Conservation (phyloP, 805 yeast species). For the Metschnikowia similis region DNA sequence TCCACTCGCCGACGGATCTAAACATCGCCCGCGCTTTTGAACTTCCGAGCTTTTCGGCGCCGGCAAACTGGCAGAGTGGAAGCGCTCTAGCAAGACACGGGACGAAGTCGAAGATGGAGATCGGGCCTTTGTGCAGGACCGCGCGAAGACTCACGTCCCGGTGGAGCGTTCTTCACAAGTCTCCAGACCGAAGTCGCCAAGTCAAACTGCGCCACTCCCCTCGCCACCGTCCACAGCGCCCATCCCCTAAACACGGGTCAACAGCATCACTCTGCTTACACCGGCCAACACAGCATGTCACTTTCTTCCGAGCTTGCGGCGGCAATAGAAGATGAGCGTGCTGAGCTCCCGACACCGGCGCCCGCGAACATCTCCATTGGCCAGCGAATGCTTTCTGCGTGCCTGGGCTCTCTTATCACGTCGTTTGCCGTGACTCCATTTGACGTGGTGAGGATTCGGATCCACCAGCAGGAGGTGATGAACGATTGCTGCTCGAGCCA, state of each 20-base stretch:
- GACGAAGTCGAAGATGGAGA: not conserved
- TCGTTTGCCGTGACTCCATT: constrained; percentile 75
- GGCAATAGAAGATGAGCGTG: constrained; percentile 32
- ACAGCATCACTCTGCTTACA: not conserved
- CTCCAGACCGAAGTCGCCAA: not conserved
- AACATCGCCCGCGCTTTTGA: no score
- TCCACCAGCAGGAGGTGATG: constrained; percentile 72
- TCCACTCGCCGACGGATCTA: no score
- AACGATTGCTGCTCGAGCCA: constrained; percentile 7
- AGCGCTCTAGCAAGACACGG: no score
- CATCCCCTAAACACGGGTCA: no score
- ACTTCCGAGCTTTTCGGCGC: no score
- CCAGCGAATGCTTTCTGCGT: constrained; percentile 75
- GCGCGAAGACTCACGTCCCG: not conserved
- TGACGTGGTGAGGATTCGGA: constrained; percentile 72
- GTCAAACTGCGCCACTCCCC: no score
- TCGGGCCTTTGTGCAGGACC: not conserved
- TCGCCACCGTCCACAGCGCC: no score
- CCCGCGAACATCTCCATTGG: constrained; percentile 39
- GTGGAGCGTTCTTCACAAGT: not conserved
- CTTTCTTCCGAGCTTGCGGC: constrained; percentile 39
- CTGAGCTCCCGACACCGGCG: not conserved
- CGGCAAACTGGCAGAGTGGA: no score
- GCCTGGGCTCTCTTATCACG: constrained; percentile 69
- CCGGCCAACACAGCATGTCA: constrained; percentile 22